These are phyloP conservation scores for Camellia oleifera DNA, from an alignment of 179 eudicot species.

Conservation along the genomic window DNA sequence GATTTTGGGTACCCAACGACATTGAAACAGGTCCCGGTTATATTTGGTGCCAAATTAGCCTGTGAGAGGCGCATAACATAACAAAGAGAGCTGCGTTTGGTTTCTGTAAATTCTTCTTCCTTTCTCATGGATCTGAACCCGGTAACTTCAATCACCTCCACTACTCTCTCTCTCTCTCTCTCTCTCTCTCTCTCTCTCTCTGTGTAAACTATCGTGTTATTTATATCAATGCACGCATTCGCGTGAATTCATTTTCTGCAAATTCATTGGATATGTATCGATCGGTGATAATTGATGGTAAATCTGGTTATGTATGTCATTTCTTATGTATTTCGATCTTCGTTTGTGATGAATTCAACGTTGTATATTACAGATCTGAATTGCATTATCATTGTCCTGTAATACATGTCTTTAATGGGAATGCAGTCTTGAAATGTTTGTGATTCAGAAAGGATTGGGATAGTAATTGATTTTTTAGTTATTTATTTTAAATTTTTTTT, in stretches of 20 bases:
- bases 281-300: neutral
- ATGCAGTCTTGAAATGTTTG: neutral
- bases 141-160: constrained; percentile 5
- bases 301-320: constrained; percentile 2
- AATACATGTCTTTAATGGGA: no score
- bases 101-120: constrained; percentile 4
- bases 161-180: neutral
- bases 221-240: neutral
- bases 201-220: no score
- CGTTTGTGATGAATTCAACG: neutral
- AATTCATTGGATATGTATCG: neutral
- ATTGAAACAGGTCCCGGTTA: neutral
- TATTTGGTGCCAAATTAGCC: constrained; percentile 2
- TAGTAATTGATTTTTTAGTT: neutral
- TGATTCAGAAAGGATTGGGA: neutral
- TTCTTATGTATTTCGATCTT: neutral
- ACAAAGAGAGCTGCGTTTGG: neutral
- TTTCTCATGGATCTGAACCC: constrained; percentile 17
- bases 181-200: neutral
- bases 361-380: constrained; percentile 2
- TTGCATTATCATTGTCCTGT: neutral
- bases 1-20: neutral
- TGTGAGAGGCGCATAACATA: neutral
- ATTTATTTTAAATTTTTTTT: neutral
- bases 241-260: constrained; percentile 3